phyloP scores from a whole-genome alignment of 2,329 filamentous ascomycete species.

The Diaporthe destruens region DNA sequence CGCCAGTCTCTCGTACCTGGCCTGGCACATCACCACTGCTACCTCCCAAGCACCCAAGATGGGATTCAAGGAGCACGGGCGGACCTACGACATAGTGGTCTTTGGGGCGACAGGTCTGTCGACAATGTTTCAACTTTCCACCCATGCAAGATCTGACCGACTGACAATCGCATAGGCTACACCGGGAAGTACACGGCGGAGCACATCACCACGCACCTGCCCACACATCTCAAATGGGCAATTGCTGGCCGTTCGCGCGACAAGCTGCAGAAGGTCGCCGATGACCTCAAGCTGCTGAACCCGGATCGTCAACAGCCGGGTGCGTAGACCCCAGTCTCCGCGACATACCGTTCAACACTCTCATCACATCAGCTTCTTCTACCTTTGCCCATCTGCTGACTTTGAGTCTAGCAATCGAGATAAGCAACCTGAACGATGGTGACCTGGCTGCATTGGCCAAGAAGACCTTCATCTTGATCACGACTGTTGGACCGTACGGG shows the following conservation, averaged over 20 bases:
- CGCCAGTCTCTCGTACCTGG: background rate
- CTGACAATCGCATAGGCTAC: conserved; percentile 70
- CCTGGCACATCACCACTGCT: background rate
- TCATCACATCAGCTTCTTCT: background rate
- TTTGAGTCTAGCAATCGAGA: conserved; percentile 61
- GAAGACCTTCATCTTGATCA: conserved; percentile 69
- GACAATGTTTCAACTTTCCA: background rate
- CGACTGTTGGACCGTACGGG: conserved; percentile 71
- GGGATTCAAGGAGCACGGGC: conserved; percentile 60
- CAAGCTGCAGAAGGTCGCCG: conserved; percentile 78
- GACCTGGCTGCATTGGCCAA: conserved; percentile 63
- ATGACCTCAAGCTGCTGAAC: conserved; percentile 75
- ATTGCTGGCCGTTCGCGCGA: conserved; percentile 83
- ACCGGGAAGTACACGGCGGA: conserved; percentile 84
- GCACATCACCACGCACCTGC: conserved; percentile 77
- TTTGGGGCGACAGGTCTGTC: conserved; percentile 67
- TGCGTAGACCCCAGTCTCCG: conserved; percentile 53
- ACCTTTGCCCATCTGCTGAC: background rate
- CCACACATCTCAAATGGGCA: conserved; percentile 87
- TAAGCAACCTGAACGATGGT: conserved; percentile 60
- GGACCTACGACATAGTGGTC: conserved; percentile 69
- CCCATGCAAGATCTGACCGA: background rate
- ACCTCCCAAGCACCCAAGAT: conserved; percentile 54
- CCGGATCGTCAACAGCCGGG: conserved; percentile 78
- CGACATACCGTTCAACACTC: background rate